A percentile compares a stretch with the other conserved stretches of the same genome.
phyloP scores from a whole-genome alignment of 1,139 yeast species.

The Pichia sp. region DNA sequence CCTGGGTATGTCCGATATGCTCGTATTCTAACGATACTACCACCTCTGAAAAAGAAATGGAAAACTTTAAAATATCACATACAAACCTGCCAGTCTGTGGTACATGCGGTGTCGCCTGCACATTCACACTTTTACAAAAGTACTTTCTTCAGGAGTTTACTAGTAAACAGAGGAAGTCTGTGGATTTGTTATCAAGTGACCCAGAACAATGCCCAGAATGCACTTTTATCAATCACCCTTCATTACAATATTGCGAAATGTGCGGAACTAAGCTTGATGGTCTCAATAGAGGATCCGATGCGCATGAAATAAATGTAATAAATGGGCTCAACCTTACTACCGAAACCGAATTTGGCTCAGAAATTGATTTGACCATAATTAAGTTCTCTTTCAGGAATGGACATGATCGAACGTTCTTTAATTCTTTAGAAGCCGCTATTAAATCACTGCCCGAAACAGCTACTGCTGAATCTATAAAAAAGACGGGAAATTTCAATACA shows the following conservation, averaged over 20 bases:
- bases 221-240: constrained; percentile 80
- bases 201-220: constrained; percentile 65
- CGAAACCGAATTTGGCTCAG: not conserved
- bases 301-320: too few relatives aligned
- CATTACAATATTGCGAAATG: constrained; percentile 71
- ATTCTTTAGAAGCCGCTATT: not conserved
- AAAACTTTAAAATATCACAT: constrained; percentile 2
- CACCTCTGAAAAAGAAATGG: constrained; percentile 10
- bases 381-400: constrained; percentile 59
- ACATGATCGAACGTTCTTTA: constrained; percentile 28
- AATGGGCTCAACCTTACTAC: too few relatives aligned
- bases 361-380: constrained; percentile 16
- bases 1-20: constrained; percentile 84
- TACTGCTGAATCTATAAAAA: too few relatives aligned
- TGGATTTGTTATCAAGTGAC: constrained; percentile 21
- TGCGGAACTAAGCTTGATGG: constrained; percentile 44
- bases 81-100: constrained; percentile 46
- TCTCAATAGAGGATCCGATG: too few relatives aligned
- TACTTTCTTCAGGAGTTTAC: constrained; percentile 11
- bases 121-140: constrained; percentile 27
- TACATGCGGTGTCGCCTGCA: constrained; percentile 67
- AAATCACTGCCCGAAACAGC: too few relatives aligned
- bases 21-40: constrained; percentile 48
- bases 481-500: not conserved
- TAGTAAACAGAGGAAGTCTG: not conserved